Percentiles rank a stretch among this genome's conserved stretches.
Evolutionary conservation across 2,329 filamentous ascomycete genomes (phyloP).

Genomic region (Epichloe glyceriae): DNA sequence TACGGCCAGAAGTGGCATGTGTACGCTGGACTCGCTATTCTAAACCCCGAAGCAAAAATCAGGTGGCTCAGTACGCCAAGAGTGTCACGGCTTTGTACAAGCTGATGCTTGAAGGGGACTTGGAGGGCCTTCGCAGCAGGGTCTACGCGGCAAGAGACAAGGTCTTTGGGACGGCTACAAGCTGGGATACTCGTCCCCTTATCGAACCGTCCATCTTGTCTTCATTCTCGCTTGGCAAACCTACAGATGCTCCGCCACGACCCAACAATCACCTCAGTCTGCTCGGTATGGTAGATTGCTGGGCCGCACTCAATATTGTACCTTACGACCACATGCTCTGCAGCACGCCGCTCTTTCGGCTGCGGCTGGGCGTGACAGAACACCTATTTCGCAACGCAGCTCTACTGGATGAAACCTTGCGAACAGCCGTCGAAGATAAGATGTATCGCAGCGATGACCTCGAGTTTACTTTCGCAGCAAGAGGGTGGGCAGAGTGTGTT

Average conservation of each 20-base stretch:
- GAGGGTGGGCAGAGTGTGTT: slow-evolving; percentile 92
- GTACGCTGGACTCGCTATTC: slow-evolving; percentile 90
- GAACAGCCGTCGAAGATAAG: slow-evolving; percentile 76
- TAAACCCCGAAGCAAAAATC: slow-evolving; percentile 84
- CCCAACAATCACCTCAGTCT: slow-evolving; percentile 91
- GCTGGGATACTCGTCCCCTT: slow-evolving; percentile 51
- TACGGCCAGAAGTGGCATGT: slow-evolving; percentile 99
- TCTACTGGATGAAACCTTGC: slow-evolving; percentile 71
- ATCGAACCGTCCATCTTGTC: slow-evolving; percentile 77
- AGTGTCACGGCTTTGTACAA: slow-evolving; percentile 93
- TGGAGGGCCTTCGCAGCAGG: slow-evolving; percentile 57
- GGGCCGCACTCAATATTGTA: slow-evolving; percentile 84
- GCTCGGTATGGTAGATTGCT: slow-evolving; percentile 96
- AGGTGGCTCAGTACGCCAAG: slow-evolving; percentile 88
- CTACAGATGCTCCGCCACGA: slow-evolving; percentile 41
- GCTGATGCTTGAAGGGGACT: slow-evolving; percentile 81
- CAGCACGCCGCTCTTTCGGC: slow-evolving; percentile 89
- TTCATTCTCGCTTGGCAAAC: slow-evolving; percentile 70
- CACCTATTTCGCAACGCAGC: slow-evolving; percentile 78
- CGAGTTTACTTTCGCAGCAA: slow-evolving; percentile 93
- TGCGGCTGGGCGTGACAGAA: slow-evolving; percentile 95
- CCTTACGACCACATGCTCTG: slow-evolving; percentile 99
- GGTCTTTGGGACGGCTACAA: slow-evolving; percentile 59
- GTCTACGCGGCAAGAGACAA: slow-evolving; percentile 53
- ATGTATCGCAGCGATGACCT: slow-evolving; percentile 92